Evolutionary conservation across 345 rosid genomes (phyloP).

Genomic region (Triadica sebifera): DNA sequence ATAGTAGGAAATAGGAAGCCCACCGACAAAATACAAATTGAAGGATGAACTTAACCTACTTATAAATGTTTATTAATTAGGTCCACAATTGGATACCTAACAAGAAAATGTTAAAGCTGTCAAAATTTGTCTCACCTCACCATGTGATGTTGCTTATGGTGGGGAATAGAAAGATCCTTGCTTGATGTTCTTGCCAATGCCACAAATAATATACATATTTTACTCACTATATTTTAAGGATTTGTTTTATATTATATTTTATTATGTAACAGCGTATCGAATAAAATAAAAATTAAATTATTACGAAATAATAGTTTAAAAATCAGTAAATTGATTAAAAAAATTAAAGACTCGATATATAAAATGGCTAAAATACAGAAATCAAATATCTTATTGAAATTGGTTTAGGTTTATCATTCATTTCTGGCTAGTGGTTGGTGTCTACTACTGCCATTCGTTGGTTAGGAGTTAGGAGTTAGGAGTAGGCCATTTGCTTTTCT

Average conservation of each 20-base stretch:
- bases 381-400: too few species aligned
- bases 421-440: slow-evolving; percentile 13
- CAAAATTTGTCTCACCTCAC: not conserved
- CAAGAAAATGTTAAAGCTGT: not conserved
- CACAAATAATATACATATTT: too few species aligned
- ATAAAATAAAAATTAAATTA: too few species aligned
- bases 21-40: not conserved
- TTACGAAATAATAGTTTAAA: too few species aligned
- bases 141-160: slow-evolving; percentile 2
- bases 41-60: not conserved
- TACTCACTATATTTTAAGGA: too few species aligned
- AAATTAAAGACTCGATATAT: too few species aligned
- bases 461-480: too few species aligned
- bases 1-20: not conserved
- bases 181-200: not conserved
- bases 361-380: too few species aligned
- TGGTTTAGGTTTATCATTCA: not conserved
- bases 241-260: slow-evolving; percentile 10
- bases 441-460: not conserved
- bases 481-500: slow-evolving; percentile 14
- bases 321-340: too few species aligned
- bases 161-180: not conserved
- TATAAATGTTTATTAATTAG: not conserved
- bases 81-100: not conserved
- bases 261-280: too few species aligned